Evolutionary conservation across 768 basidiomycete genomes (phyloP).

Genomic region (Suillus weaverae): DNA sequence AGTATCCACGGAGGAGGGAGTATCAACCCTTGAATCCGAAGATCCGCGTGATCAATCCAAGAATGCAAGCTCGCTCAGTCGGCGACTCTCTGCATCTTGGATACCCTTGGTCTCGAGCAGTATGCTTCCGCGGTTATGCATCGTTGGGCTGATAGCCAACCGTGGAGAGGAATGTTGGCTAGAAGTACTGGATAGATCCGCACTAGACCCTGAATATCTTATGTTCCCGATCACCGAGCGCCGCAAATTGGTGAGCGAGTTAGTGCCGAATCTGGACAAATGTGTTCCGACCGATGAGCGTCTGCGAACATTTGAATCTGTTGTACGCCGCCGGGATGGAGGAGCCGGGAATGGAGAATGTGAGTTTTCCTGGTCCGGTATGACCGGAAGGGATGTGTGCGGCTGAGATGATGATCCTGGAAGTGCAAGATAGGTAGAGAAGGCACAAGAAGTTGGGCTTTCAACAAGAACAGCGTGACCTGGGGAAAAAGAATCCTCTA

Average conservation of each 20-base stretch:
- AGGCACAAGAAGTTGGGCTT: conserved; percentile 25
- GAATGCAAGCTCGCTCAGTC: conserved; percentile 74
- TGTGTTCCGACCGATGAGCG: conserved; percentile 3
- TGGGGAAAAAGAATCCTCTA: conserved; percentile 11
- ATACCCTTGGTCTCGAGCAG: conserved; percentile 51
- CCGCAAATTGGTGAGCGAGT: conserved; percentile 45
- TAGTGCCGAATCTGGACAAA: conserved; percentile 32
- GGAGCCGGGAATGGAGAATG: neutral
- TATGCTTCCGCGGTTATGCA: conserved; percentile 62
- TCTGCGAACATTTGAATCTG: conserved; percentile 17
- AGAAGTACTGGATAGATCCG: conserved; percentile 41
- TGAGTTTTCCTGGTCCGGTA: conserved; percentile 18
- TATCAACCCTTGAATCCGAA: conserved; percentile 8
- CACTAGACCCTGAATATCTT: conserved; percentile 19
- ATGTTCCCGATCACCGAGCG: conserved; percentile 43
- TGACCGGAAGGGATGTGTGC: conserved; percentile 11
- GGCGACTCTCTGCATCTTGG: conserved; percentile 65
- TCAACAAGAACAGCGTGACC: conserved; percentile 16
- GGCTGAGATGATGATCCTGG: conserved; percentile 17
- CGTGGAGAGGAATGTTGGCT: conserved; percentile 31
- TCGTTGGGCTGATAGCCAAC: conserved; percentile 52
- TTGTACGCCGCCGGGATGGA: conserved; percentile 19
- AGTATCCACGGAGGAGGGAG: neutral
- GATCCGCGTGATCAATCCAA: conserved; percentile 33
- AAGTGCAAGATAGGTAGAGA: conserved; percentile 21